Base-by-base conservation (phyloP, 148 eudicot species). In the Gaultheria prostrata region DNA sequence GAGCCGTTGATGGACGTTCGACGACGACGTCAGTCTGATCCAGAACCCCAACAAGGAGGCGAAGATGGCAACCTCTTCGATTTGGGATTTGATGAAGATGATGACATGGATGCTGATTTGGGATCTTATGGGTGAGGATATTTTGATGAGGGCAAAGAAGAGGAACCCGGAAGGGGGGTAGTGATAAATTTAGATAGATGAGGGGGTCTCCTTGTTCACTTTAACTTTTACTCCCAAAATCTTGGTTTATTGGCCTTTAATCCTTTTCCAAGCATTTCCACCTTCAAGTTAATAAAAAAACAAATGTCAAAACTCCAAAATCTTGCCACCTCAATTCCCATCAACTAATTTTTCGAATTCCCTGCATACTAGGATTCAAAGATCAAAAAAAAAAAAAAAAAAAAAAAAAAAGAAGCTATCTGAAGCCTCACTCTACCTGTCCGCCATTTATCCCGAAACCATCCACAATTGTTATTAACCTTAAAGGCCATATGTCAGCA, bases 1-100 rank as follows among this genome's bases (percentile, higher is more conserved):
- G 93, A 95, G 88, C 92, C 97, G 0, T 87, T 95, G 92, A 87
- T 93, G 90, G 91, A 93, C 67, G n/a, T 88, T 82, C 78, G 98
- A 94, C 24, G 88, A 85, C 28, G 96, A 93, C 12, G 53, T 90
- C 14, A 88, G 81, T 93, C 98, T 14, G 98, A 95, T 82, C 89
- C 85, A 13, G 94, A 89, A 17, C 85, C 86, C 76, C 35, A 86
- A 54, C 73, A 72, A 20, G 89, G 73, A 54, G 76, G 77, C 21
- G 91, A 80, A 13, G 88, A 91, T 53, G 65, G 84, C 48, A 80
- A 88, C 14, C 88, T 85, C 32, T 75, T 92, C 32, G 82, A 83
- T 1, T n/a, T n/a, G n/a, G n/a, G n/a, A n/a, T n/a, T n/a, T n/a
- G n/a, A n/a, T n/a, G n/a, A n/a, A n/a, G 89, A 73, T n/a, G n/a